These are phyloP conservation scores for Amanita phalloides DNA, from an alignment of 768 basidiomycete genomes.

Conservation along the genomic window DNA sequence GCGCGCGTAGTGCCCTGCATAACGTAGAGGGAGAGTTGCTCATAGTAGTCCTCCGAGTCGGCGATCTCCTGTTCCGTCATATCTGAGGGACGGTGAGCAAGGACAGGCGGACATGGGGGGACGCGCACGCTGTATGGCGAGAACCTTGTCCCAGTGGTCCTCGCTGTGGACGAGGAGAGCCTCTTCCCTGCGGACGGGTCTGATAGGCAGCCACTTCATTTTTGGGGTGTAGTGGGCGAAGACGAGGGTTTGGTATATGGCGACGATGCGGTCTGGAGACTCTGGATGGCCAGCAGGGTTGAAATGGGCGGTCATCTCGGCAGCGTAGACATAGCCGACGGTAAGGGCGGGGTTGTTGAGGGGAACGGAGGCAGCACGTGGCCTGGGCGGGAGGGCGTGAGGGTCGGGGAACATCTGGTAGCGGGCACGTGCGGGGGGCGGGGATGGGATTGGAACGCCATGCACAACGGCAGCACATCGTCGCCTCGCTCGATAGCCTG, in stretches of 20 bases:
- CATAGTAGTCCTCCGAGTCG: slow-evolving; percentile 76
- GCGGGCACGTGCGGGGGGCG: background rate
- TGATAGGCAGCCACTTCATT: slow-evolving; percentile 74
- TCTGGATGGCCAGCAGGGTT: slow-evolving; percentile 47
- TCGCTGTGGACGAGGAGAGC: slow-evolving; percentile 84
- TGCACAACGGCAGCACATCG: slow-evolving; percentile 62
- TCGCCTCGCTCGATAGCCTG: slow-evolving; percentile 62
- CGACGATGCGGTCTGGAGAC: slow-evolving; percentile 78
- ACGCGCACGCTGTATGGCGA: slow-evolving; percentile 66
- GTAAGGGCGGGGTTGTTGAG: slow-evolving; percentile 25
- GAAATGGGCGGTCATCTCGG: slow-evolving; percentile 79
- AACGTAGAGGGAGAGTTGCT: slow-evolving; percentile 87
- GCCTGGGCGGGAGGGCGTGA: slow-evolving; percentile 7
- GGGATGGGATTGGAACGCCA: slow-evolving; percentile 31
- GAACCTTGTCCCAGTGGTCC: slow-evolving; percentile 87
- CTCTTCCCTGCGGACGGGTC: slow-evolving; percentile 67
- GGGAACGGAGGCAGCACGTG: slow-evolving; percentile 35
- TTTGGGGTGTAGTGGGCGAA: slow-evolving; percentile 44
- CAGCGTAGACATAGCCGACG: slow-evolving; percentile 83
- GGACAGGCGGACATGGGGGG: background rate
- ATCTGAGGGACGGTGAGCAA: slow-evolving; percentile 27
- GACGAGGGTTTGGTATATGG: slow-evolving; percentile 62
- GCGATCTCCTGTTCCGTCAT: slow-evolving; percentile 67
- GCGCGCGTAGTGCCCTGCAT: slow-evolving; percentile 75
- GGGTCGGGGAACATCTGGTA: slow-evolving; percentile 8